Base-by-base conservation (phyloP, 2,329 filamentous ascomycete genomes). In the Coniochaeta sp. region DNA sequence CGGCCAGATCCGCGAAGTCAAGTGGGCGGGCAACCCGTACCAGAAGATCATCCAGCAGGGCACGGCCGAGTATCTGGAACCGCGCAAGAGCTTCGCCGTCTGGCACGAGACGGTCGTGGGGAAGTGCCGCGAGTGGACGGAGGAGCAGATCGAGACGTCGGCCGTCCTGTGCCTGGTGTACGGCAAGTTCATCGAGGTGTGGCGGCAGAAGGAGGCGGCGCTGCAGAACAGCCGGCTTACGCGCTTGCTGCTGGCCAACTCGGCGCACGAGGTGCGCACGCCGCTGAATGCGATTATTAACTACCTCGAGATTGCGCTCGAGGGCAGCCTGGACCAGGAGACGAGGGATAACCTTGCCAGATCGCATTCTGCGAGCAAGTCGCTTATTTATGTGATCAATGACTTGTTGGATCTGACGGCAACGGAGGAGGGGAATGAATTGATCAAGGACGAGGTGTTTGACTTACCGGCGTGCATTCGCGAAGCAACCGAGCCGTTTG, bases 271-370 rank as follows among this genome's bases (percentile, higher is more conserved):
- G 71, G 89, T 96, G 8, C 85, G 91, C 48, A 96, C 91, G 0
- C 91, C 91, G 0, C 71, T 96, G 2, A 96, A 96, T 61, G 91
- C 91, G 14, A 95, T 96, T 61, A 95, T 96, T 67, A 96, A 96
- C 60, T 96, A 95, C 58, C 78, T 96, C 1, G 91, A 96, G 60
- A 95, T 96, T 57, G 91, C 91, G 0, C 71, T 96, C 1, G 91
- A 96, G 68, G 89, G 90, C 0, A 72, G 76, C 0, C 72, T 96
- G 3, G 91, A 95, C 56, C 73, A 81, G 14, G 91, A 95, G 62
- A 95, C 89, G 0, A 77, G 91, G 18, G 91, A 96, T 5, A 95
- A 94, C 54, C 72, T 96, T 6, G 79, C 86, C 1, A 86, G 84
- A 58, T 95, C 91, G 1, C 89, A 96, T 63, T 95, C 90, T 0